Evolutionary conservation across 2,329 filamentous ascomycete genomes (phyloP).

Genomic region (Aureobasidium sp.): DNA sequence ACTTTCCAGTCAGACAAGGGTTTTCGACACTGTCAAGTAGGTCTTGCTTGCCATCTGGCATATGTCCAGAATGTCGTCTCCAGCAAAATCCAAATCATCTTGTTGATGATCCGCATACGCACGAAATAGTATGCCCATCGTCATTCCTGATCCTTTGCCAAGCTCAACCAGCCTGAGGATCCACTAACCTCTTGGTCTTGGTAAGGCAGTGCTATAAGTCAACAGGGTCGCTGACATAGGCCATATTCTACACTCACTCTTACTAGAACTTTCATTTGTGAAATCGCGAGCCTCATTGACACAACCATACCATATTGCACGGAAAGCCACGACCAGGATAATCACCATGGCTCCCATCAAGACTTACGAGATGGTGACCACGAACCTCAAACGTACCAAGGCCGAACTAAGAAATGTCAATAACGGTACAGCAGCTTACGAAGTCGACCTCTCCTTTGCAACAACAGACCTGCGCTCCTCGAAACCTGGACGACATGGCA

Average conservation of each 20-base stretch:
- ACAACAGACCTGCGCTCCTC: neutral
- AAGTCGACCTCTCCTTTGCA: neutral
- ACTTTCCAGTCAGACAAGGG: too few species aligned
- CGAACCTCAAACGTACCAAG: neutral
- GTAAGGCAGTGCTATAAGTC: neutral
- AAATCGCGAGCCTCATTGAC: neutral
- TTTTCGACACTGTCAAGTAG: neutral
- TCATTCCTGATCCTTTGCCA: constrained; percentile 1
- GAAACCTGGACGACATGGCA: neutral
- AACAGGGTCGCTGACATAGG: neutral
- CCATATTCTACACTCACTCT: neutral
- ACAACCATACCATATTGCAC: neutral
- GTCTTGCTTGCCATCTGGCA: neutral
- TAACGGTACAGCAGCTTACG: neutral
- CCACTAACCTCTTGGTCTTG: neutral
- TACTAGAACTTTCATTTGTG: neutral
- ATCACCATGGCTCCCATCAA: neutral
- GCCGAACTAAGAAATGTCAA: neutral
- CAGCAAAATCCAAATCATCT: too few species aligned
- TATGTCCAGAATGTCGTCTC: too few species aligned
- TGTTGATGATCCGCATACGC: neutral
- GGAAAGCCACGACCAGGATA: neutral
- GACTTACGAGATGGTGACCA: neutral
- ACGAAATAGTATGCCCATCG: neutral
- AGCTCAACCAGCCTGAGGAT: neutral